A percentile compares a stretch with the other conserved stretches of the same genome.
phyloP scores from a whole-genome alignment of 169 alveolate species.

The Eimeria necatrix region DNA sequence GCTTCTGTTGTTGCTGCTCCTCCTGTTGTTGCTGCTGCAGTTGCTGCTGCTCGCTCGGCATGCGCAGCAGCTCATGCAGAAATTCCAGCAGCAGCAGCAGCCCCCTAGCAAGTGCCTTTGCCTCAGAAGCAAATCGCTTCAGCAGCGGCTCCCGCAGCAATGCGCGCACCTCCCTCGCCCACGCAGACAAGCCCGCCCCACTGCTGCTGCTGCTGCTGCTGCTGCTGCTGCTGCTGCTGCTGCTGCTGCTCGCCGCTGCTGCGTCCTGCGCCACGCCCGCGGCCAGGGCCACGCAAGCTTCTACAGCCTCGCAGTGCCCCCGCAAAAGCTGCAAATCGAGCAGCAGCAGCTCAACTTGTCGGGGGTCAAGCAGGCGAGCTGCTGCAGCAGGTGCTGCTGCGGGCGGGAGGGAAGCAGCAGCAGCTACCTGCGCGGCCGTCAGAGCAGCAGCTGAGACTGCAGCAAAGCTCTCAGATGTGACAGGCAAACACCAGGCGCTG shows the following conservation, averaged over 20 bases:
- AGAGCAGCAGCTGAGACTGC: slow-evolving; percentile 26
- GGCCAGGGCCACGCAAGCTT: slow-evolving; percentile 10
- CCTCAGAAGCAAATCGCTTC: slow-evolving; percentile 38
- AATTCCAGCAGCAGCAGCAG: slow-evolving; percentile 43
- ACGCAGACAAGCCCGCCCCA: background rate
- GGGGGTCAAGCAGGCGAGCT: background rate
- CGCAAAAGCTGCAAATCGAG: slow-evolving; percentile 35
- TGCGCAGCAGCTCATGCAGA: background rate
- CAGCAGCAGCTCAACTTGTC: slow-evolving; percentile 41
- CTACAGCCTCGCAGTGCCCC: slow-evolving; percentile 6
- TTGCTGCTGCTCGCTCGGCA: slow-evolving; percentile 36
- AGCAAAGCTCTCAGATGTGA: slow-evolving; percentile 51
- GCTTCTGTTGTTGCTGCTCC: background rate
- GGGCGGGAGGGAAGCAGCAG: slow-evolving; percentile 23
- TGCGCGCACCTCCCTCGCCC: background rate
- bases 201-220: slow-evolving; percentile 1
- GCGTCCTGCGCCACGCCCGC: background rate
- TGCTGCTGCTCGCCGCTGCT: background rate
- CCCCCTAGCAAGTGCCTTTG: background rate
- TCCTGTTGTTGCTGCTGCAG: slow-evolving; percentile 24
- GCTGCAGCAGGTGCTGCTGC: background rate
- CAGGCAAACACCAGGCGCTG: slow-evolving; percentile 44
- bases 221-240: slow-evolving; percentile 21
- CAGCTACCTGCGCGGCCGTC: slow-evolving; percentile 29
- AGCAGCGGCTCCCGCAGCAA: slow-evolving; percentile 46